Evolutionary conservation across 495 filamentous ascomycete species (phyloP).

Genomic region (Chaetomidium leptoderma): DNA sequence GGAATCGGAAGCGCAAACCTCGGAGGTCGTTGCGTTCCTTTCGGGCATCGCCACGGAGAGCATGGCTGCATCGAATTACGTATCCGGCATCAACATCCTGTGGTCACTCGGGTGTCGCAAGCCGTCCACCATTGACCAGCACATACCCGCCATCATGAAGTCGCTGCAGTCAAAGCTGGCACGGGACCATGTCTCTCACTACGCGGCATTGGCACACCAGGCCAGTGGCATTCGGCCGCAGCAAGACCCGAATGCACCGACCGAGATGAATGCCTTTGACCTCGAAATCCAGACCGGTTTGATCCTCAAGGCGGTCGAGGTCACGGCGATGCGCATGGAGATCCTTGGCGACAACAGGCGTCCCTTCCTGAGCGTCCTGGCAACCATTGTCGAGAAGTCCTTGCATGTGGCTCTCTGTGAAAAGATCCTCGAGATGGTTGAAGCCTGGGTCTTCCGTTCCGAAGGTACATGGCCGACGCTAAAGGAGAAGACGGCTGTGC

Average conservation of each 20-base stretch:
- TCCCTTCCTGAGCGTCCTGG: slow-evolving; percentile 90
- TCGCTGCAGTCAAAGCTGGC: slow-evolving; percentile 87
- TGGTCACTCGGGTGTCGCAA: slow-evolving; percentile 84
- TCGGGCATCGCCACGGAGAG: slow-evolving; percentile 77
- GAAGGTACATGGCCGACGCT: slow-evolving; percentile 90
- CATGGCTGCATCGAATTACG: slow-evolving; percentile 70
- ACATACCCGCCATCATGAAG: slow-evolving; percentile 86
- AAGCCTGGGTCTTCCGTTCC: slow-evolving; percentile 89
- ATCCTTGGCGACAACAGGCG: slow-evolving; percentile 85
- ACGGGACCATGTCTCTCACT: slow-evolving; percentile 84
- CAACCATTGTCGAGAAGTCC: slow-evolving; percentile 91
- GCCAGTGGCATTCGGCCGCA: slow-evolving; percentile 33
- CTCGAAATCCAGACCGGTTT: slow-evolving; percentile 78
- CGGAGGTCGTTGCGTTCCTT: slow-evolving; percentile 76
- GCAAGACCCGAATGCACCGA: slow-evolving; percentile 48
- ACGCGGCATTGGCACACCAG: slow-evolving; percentile 51
- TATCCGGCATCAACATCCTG: slow-evolving; percentile 83
- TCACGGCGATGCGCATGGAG: slow-evolving; percentile 87
- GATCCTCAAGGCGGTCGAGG: slow-evolving; percentile 90
- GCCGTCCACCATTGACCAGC: slow-evolving; percentile 79
- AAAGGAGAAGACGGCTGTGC: slow-evolving; percentile 95
- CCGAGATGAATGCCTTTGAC: slow-evolving; percentile 67
- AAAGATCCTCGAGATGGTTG: slow-evolving; percentile 92
- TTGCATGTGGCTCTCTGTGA: slow-evolving; percentile 76
- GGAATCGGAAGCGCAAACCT: slow-evolving; percentile 61